phyloP scores from a whole-genome alignment of 2,329 filamentous ascomycete species.

The Apiospora koreana region DNA sequence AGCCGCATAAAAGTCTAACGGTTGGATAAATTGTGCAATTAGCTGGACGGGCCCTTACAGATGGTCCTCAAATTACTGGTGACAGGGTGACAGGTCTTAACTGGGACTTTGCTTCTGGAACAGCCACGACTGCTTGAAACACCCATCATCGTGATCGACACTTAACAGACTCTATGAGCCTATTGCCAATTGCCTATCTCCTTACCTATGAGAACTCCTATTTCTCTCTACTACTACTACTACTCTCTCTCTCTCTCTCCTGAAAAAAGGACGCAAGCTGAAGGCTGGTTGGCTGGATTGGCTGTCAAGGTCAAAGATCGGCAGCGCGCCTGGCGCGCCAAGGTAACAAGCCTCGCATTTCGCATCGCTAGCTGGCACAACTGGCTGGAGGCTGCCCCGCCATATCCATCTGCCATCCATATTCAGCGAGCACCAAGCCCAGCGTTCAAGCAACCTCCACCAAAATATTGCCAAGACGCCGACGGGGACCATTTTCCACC shows the following conservation, averaged over 20 bases:
- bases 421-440: no score
- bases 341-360: background rate
- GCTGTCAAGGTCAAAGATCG: no score
- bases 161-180: background rate
- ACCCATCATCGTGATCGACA: background rate
- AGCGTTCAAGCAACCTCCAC: no score
- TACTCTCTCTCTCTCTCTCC: background rate
- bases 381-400: no score
- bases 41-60: background rate
- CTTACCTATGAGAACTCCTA: no score
- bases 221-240: no score
- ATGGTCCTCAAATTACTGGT: no score
- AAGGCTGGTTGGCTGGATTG: no score
- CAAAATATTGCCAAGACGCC: background rate
- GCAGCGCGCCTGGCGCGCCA: background rate
- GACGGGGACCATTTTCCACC: background rate
- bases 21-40: background rate
- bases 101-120: background rate
- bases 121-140: background rate
- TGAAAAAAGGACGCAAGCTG: background rate
- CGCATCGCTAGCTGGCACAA: no score
- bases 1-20: background rate
- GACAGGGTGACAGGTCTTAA: background rate
- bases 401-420: no score
- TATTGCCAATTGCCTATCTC: background rate